Evolutionary conservation across 257 asterid species (phyloP).

Genomic region (Solanum neorickii): DNA sequence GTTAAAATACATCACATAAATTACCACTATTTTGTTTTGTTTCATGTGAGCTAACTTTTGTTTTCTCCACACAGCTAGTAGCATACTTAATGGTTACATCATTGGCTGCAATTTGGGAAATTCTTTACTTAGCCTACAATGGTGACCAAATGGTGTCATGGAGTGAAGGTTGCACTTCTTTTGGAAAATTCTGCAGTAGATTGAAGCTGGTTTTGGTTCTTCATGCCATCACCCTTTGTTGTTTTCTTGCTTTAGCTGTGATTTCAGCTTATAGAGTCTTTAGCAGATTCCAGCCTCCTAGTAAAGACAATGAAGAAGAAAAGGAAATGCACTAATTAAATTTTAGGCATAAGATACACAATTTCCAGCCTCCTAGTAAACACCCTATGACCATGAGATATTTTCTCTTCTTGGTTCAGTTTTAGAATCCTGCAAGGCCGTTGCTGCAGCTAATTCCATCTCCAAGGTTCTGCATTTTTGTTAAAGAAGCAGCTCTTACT

Average conservation of each 20-base stretch:
- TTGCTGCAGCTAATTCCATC: conserved; percentile 84
- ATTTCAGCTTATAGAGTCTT: conserved; percentile 70
- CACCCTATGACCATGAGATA: conserved; percentile 64
- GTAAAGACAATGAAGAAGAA: conserved; percentile 28
- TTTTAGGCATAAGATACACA: not conserved
- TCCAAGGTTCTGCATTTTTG: conserved; percentile 54
- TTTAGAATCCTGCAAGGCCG: conserved; percentile 68
- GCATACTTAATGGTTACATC: conserved; percentile 91
- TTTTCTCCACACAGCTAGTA: conserved; percentile 26
- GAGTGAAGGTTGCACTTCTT: conserved; percentile 86
- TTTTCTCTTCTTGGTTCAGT: conserved; percentile 50
- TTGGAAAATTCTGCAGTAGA: conserved; percentile 53
- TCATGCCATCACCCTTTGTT: conserved; percentile 42
- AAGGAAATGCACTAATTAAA: not conserved
- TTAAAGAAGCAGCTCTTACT: not conserved
- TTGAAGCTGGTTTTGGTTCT: conserved; percentile 49
- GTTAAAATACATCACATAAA: not conserved
- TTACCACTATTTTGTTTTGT: not conserved
- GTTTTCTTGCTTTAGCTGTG: conserved; percentile 58
- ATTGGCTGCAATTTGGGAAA: conserved; percentile 49
- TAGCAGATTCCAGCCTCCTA: conserved; percentile 56
- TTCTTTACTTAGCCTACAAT: conserved; percentile 51
- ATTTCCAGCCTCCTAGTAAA: too few relatives aligned
- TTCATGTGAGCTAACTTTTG: not conserved
- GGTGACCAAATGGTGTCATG: conserved; percentile 72